Evolutionary conservation across 2,329 filamentous ascomycete genomes (phyloP).

Genomic region (Trichoderma polysporum): DNA sequence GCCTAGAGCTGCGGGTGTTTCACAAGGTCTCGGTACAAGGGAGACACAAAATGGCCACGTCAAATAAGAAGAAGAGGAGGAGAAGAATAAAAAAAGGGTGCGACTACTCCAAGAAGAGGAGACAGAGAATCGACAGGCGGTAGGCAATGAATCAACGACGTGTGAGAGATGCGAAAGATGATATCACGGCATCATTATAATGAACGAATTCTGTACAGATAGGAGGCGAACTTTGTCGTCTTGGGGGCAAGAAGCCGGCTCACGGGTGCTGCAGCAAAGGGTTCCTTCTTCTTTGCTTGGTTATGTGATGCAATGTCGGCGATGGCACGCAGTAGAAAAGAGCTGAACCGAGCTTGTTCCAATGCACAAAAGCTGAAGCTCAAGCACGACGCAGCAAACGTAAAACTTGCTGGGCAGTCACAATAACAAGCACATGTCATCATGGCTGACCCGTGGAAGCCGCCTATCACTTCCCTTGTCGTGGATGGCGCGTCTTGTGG

Average conservation of each 20-base stretch:
- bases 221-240: background rate
- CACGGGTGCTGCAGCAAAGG: background rate
- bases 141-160: background rate
- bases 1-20: background rate
- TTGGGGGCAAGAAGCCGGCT: background rate
- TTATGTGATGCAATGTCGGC: background rate
- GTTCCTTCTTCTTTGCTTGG: background rate
- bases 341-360: background rate
- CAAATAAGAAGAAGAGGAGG: background rate
- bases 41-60: background rate
- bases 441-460: background rate
- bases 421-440: slow-evolving; percentile 16
- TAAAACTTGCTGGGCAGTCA: background rate
- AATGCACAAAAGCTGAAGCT: background rate
- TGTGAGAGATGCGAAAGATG: slow-evolving; percentile 2
- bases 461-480: background rate
- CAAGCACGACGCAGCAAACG: background rate
- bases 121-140: background rate
- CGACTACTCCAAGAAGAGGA: background rate
- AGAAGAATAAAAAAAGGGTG: background rate
- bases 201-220: background rate
- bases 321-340: background rate
- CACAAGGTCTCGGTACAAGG: background rate
- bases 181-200: slow-evolving; percentile 3
- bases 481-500: slow-evolving; percentile 11